Conservation (phyloP, 257 asterid species). For the Capsicum rhomboideum region DNA sequence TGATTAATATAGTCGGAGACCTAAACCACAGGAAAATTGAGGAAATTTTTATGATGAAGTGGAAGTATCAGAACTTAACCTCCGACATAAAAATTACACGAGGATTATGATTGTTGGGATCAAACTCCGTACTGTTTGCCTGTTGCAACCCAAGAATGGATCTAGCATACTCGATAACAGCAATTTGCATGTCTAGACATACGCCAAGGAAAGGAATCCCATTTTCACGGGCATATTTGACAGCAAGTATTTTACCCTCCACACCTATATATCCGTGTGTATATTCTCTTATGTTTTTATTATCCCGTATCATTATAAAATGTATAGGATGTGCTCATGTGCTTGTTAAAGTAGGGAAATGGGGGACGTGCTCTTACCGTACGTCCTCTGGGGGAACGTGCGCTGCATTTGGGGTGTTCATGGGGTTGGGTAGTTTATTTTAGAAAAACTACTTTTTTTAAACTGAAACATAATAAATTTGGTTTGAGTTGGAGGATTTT, state of each 20-base stretch:
- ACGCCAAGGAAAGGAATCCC: conserved; percentile 64
- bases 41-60: neutral
- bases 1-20: neutral
- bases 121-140: conserved; percentile 75
- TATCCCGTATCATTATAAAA: too few species aligned
- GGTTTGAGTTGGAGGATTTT: too few species aligned
- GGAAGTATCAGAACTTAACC: conserved; percentile 19
- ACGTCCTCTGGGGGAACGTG: too few species aligned
- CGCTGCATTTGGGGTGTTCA: too few species aligned
- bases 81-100: conserved; percentile 76
- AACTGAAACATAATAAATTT: too few species aligned
- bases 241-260: conserved; percentile 76
- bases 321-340: too few species aligned
- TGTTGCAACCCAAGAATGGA: conserved; percentile 53
- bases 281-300: too few species aligned
- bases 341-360: too few species aligned
- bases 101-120: conserved; percentile 45
- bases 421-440: too few species aligned
- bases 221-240: conserved; percentile 73
- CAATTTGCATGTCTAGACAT: conserved; percentile 76
- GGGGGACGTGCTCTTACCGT: too few species aligned
- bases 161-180: conserved; percentile 62
- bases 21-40: neutral
- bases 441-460: too few species aligned
- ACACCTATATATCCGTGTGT: conserved; percentile 84